These are phyloP conservation scores for Populus hybrid DNA, from an alignment of 441 rosid species.

Conservation along the genomic window DNA sequence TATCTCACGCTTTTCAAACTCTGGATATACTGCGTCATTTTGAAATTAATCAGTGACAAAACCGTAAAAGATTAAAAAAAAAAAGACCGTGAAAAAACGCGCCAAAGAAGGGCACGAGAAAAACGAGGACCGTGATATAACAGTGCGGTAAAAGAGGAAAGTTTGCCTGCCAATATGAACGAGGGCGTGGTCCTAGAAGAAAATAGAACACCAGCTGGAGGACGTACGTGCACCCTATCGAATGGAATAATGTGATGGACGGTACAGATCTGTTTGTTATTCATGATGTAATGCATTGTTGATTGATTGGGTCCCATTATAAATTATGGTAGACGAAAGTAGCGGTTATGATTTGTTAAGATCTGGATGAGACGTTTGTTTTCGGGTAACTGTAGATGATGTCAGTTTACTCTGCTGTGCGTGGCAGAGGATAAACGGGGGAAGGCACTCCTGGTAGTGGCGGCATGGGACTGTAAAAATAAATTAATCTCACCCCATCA, in stretches of 20 bases:
- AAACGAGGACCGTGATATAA: not conserved
- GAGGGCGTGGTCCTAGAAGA: not conserved
- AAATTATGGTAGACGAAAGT: not conserved
- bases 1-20: not conserved
- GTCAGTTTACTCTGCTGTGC: not conserved
- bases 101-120: not conserved
- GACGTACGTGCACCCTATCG: not conserved
- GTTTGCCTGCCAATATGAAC: not conserved
- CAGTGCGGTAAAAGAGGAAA: not conserved
- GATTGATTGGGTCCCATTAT: not conserved
- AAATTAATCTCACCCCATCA: no score
- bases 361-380: not conserved
- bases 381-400: not conserved
- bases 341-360: not conserved
- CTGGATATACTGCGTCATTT: not conserved
- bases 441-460: not conserved
- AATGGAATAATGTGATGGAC: not conserved
- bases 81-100: not conserved
- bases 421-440: not conserved
- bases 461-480: not conserved
- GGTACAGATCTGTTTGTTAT: not conserved
- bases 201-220: not conserved
- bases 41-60: not conserved
- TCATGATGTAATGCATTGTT: not conserved
- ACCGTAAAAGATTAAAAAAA: not conserved